phyloP scores from a whole-genome alignment of 345 rosid species.

The Cochlearia excelsa region DNA sequence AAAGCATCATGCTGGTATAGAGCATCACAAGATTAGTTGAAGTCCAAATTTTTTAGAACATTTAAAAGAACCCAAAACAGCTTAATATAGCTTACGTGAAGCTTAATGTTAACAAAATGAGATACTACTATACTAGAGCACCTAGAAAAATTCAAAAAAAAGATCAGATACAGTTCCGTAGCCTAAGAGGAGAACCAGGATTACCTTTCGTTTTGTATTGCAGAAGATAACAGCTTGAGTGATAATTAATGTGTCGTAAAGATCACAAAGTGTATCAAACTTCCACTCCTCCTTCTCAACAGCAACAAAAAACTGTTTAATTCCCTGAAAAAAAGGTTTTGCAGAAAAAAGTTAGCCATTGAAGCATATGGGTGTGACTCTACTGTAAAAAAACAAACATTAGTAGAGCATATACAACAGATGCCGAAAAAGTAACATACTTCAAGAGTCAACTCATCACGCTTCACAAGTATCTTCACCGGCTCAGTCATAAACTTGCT shows the following conservation, averaged over 20 bases:
- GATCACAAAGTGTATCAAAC: conserved; percentile 94
- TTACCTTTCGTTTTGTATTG: conserved; percentile 94
- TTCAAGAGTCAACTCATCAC: conserved; percentile 98
- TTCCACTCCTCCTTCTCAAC: conserved; percentile 99
- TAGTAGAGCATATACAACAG: neutral
- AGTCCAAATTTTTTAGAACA: neutral
- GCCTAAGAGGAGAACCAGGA: conserved; percentile 2
- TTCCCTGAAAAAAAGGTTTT: conserved; percentile 54
- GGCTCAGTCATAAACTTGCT: conserved; percentile 96
- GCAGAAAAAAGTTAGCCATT: conserved; percentile 7
- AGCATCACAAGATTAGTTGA: neutral
- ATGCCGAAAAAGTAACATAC: conserved; percentile 38
- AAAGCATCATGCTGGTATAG: conserved; percentile 7
- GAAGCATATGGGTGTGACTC: conserved; percentile 1
- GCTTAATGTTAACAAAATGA: conserved; percentile 7
- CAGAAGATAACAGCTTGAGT: conserved; percentile 98
- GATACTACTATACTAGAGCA: conserved; percentile 19
- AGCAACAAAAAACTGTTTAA: conserved; percentile 89
- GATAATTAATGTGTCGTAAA: conserved; percentile 89
- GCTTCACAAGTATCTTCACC: conserved; percentile 90
- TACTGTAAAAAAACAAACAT: neutral
- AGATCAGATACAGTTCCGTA: neutral
- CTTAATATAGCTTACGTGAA: neutral
- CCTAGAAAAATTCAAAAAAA: conserved; percentile 29
- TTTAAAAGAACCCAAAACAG: conserved; percentile 13